phyloP scores from a whole-genome alignment of 371 early-diverging fungal genomes.

The Coemansia sp. region DNA sequence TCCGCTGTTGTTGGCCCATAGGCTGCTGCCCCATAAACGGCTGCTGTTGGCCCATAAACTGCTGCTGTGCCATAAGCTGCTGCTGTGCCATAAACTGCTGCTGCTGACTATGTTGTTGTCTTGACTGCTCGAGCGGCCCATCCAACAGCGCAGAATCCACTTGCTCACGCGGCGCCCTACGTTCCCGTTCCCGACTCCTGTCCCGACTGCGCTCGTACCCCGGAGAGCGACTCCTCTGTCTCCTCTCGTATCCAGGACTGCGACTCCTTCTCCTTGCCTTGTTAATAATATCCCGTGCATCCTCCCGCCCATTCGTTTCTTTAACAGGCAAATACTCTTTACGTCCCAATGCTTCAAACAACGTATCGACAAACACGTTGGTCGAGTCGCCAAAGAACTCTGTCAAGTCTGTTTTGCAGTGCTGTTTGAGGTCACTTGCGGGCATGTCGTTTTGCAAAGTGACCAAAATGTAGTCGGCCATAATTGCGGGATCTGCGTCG shows the following conservation, averaged over 20 bases:
- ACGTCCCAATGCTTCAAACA: slow-evolving; percentile 27
- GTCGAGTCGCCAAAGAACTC: slow-evolving; percentile 49
- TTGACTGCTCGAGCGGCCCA: slow-evolving; percentile 23
- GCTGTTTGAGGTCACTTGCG: slow-evolving; percentile 27
- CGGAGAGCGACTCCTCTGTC: slow-evolving; percentile 25
- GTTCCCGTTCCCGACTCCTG: slow-evolving; percentile 14
- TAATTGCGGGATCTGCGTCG: slow-evolving; percentile 43
- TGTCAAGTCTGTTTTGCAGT: slow-evolving; percentile 34
- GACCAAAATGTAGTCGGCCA: slow-evolving; percentile 45
- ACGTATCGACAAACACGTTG: slow-evolving; percentile 21
- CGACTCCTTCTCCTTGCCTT: slow-evolving; percentile 29
- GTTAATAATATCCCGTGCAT: neutral
- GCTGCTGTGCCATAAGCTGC: slow-evolving; percentile 1
- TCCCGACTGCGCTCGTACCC: too few relatives aligned
- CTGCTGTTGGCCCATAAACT: slow-evolving; percentile 4
- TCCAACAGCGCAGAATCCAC: slow-evolving; percentile 17
- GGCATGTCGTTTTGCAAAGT: slow-evolving; percentile 47
- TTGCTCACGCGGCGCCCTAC: neutral
- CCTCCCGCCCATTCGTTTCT: neutral
- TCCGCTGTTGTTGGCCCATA: slow-evolving; percentile 13
- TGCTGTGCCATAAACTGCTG: slow-evolving; percentile 5
- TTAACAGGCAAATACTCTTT: slow-evolving; percentile 23
- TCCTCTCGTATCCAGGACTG: slow-evolving; percentile 14
- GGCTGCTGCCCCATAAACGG: slow-evolving; percentile 2
- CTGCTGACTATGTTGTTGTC: neutral